Percentiles rank a stretch among this genome's conserved stretches.
These are phyloP conservation scores for Candida anutae DNA, from an alignment of 1,139 yeast species.

Conservation along the genomic window DNA sequence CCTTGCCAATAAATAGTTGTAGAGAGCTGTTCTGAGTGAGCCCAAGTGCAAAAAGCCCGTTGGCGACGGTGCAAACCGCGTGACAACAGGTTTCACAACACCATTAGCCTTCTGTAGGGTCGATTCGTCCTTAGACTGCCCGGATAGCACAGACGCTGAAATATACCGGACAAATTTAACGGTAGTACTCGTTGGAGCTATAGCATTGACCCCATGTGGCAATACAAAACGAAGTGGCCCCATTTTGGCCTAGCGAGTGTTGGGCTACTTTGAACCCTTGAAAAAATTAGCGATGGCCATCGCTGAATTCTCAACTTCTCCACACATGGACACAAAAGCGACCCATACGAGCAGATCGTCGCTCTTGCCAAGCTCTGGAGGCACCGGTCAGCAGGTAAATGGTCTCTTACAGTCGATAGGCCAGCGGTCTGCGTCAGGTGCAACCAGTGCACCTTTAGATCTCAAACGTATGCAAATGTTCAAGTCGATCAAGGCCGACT, in stretches of 20 bases:
- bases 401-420: constrained; percentile 1
- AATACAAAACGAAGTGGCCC: no score
- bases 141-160: no score
- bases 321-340: neutral
- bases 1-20: constrained; percentile 76
- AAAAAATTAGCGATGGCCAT: no score
- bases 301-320: neutral
- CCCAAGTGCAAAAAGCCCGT: constrained; percentile 92
- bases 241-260: no score
- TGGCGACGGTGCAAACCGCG: constrained; percentile 97
- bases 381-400: neutral
- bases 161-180: no score
- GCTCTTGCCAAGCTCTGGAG: neutral
- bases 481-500: constrained; percentile 33
- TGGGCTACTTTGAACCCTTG: no score
- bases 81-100: constrained; percentile 86
- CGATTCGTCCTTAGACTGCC: no score
- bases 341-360: neutral
- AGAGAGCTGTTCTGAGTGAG: constrained; percentile 85
- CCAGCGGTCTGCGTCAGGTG: no score
- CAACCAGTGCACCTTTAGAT: constrained; percentile 5
- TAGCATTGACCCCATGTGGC: no score
- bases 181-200: no score
- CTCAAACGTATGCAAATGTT: constrained; percentile 14
- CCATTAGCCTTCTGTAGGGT: no score